Evolutionary conservation across 1,139 yeast genomes (phyloP), one percentile per base, ranked within the genome.

Genomic region (Candida labiduridarum): DNA sequence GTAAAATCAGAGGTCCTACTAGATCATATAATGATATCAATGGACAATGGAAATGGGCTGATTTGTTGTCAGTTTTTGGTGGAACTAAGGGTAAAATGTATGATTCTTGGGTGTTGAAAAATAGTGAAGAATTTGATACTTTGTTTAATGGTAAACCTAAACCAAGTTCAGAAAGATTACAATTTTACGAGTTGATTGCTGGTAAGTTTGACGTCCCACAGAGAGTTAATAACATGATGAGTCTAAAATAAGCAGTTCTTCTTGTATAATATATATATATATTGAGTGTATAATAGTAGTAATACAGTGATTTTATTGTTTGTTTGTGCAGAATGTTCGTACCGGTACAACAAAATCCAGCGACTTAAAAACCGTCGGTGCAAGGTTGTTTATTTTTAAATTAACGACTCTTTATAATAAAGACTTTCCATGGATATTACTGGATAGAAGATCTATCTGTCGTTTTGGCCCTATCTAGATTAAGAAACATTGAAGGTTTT

Each of bases 1-100:
- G 97, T 59, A 81, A 86, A 31, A 87, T 90, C 52, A 79, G 84
- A 65, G 97, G 97, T 1, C 85, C 90, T 30, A 76, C 82, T 14
- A 83, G 89, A 62, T 69, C 79, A 1, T 91, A 90, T 66, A 90
- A 90, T 63, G 96, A 90, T 61, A 85, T 89, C 52, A 83, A 86
- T 63, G 85, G 87, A 40, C 63, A 71, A 52, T 90, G 96, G 96
- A 74, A 86, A 55, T 90, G 95, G 95, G 78, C 85, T 3, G 68
- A 79, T 49, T 66, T 90, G 44, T 74, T 88, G 52, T 73, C 78
- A 50, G 79, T 81, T 3, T 86, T 90, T 66, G 96, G 97, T 29
- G 92, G 87, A 56, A 49, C 49, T 0, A 51, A 62, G 9, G 65
- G 67, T 8, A 68, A 72, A 36, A 71, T 68, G 44, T 73, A 74